Base-by-base conservation (phyloP, 495 filamentous ascomycete species). In the Penicillium silybi region DNA sequence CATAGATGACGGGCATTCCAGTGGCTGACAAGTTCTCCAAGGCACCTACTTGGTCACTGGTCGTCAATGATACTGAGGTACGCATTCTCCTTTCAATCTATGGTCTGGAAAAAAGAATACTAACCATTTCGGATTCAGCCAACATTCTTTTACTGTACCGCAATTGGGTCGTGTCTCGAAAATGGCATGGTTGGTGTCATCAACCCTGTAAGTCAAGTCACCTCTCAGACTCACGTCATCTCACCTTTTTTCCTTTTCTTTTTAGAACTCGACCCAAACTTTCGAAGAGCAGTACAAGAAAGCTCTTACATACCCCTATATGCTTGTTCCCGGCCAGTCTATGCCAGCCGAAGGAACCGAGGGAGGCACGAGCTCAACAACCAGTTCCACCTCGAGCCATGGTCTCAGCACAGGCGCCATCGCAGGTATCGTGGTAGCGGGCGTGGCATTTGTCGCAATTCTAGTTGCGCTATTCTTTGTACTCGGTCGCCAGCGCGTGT, bases 141-240 rank as follows among this genome's bases (percentile, higher is more conserved):
- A 19, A 65, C 52, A 5, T 74, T 72, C 49, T 74, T 66, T 52
- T 74, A 74, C 46, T 74, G 70, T 35, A 72, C 69, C 1, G 74
- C 69, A 1, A 56, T 67, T 10, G 63, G 63, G 35, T 77, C 71
- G 25, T 77, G 73, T 43, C 47, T 57, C 6, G 49, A 54, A 4
- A 74, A 73, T 50, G 67, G 66, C 26, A 76, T 76, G 71, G 69
- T 77, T 7, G 70, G 67, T 29, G 70, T 61, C 0, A 77, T 74
- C 26, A 76, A 74, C 48, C 62, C 65, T 17, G 70, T 71, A 64
- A 17, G 59, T 34, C 13, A 15, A 38, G 13, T 6, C 13, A 15
- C 35, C 13, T 18, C 15, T 15, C 13, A 38, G 13, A 17, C 6
- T 29, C n/a, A 25, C 2, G 1, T 2, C 23, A 6, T 17, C 25